Conservation (phyloP, 148 eudicot genomes). For the Gaultheria prostrata region DNA sequence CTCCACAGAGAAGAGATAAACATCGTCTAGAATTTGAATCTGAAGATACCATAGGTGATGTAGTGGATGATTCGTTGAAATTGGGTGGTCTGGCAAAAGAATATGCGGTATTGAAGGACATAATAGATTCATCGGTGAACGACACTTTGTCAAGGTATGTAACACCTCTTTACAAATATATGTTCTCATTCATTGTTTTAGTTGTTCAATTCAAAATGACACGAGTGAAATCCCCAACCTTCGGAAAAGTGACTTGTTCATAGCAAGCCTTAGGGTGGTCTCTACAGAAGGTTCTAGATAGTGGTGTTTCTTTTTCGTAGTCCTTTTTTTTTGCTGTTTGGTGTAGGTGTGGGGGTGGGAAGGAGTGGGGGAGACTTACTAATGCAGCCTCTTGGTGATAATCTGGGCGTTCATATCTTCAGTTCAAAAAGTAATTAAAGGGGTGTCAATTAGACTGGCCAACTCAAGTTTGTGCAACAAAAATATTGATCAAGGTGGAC, state of each 20-base stretch:
- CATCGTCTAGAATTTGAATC: conserved; percentile 23
- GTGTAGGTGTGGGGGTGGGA: not conserved
- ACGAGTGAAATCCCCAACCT: not conserved
- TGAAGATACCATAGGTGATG: conserved; percentile 21
- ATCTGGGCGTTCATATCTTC: not conserved
- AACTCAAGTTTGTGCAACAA: not conserved
- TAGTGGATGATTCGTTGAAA: conserved; percentile 30
- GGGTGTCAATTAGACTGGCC: not conserved
- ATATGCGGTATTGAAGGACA: conserved; percentile 59
- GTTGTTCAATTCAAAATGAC: conserved; percentile 7
- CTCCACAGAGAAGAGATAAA: conserved; percentile 24
- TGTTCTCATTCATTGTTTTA: not conserved
- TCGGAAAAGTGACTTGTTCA: not conserved
- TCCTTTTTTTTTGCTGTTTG: conserved; percentile 12
- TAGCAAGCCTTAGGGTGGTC: not conserved
- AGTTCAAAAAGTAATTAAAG: not conserved
- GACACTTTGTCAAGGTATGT: conserved; percentile 63
- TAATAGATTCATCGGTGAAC: conserved; percentile 52
- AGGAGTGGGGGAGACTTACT: not conserved
- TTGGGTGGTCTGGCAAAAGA: conserved; percentile 83
- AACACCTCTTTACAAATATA: not conserved
- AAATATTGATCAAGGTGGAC: not conserved
- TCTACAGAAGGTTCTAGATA: not conserved
- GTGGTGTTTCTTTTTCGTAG: conserved; percentile 10
- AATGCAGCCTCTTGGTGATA: not conserved